phyloP scores from a whole-genome alignment of 1,284 basidiomycete genomes.

The Erythrobasidium hasegawianum region DNA sequence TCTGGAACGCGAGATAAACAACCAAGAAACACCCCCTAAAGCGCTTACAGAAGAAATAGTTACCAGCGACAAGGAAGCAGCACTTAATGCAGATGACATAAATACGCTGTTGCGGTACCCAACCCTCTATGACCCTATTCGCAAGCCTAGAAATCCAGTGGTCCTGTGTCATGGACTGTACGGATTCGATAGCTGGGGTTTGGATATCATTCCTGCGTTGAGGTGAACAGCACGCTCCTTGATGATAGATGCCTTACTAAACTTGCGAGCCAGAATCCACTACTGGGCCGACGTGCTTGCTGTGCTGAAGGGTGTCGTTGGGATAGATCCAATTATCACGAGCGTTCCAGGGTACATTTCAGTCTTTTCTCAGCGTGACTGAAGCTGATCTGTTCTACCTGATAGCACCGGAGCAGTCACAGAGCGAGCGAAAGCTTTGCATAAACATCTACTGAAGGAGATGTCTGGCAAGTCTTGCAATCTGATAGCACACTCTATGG shows the following conservation, averaged over 20 bases:
- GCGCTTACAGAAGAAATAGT: background rate
- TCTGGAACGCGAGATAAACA: no score
- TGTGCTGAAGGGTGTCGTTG: constrained; percentile 74
- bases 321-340: constrained; percentile 91
- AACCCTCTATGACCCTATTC: constrained; percentile 55
- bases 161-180: constrained; percentile 85
- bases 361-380: no score
- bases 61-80: background rate
- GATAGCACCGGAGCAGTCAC: constrained; percentile 83
- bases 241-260: background rate
- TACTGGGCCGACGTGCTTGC: constrained; percentile 92
- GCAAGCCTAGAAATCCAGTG: constrained; percentile 79
- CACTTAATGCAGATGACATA: constrained; percentile 37
- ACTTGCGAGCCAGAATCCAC: constrained; percentile 64
- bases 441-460: constrained; percentile 67
- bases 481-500: constrained; percentile 94
- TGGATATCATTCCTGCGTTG: constrained; percentile 57
- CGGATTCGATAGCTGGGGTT: constrained; percentile 83
- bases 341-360: constrained; percentile 75
- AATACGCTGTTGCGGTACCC: constrained; percentile 43
- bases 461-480: constrained; percentile 70
- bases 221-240: constrained; percentile 26
- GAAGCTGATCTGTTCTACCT: no score
- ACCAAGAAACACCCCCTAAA: background rate
- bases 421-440: constrained; percentile 73